Conservation (phyloP, 345 rosid genomes). For the Ricinus communis region DNA sequence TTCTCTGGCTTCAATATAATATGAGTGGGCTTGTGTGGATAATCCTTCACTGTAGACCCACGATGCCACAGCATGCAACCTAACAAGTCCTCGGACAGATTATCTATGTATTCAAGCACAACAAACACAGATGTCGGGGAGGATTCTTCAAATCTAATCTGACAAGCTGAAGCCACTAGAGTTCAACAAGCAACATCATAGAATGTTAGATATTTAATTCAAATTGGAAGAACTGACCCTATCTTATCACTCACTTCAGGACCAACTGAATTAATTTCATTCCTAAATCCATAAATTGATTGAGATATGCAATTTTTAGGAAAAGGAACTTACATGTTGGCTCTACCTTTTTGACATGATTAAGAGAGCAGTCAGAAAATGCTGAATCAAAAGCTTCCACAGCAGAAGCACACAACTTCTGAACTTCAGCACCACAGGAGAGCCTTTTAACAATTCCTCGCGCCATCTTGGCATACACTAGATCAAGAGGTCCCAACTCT, state of each 20-base stretch:
- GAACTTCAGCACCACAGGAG: conserved; percentile 68
- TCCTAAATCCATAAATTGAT: not conserved
- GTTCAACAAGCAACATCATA: not conserved
- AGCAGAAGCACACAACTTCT: conserved; percentile 67
- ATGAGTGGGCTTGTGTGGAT: conserved; percentile 37
- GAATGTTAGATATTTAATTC: not conserved
- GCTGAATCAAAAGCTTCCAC: conserved; percentile 52
- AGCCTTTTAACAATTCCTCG: conserved; percentile 80
- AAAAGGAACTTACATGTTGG: conserved; percentile 41
- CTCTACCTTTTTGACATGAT: conserved; percentile 21
- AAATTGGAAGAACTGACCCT: not conserved
- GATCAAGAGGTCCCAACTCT: conserved; percentile 71
- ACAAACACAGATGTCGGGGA: conserved; percentile 42
- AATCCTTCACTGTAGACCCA: conserved; percentile 35
- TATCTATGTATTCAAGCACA: conserved; percentile 30
- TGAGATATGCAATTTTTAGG: not conserved
- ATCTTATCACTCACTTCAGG: not conserved
- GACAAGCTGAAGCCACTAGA: conserved; percentile 37
- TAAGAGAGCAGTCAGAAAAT: conserved; percentile 16
- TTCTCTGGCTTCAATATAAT: conserved; percentile 39
- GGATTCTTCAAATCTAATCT: conserved; percentile 42
- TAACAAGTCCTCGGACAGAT: conserved; percentile 27
- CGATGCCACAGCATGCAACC: conserved; percentile 58
- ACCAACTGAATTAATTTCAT: too few species aligned
- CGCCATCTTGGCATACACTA: conserved; percentile 59